Base-by-base conservation (phyloP, 192 early-diverging fungal genomes). In the Mortierella antarctica region DNA sequence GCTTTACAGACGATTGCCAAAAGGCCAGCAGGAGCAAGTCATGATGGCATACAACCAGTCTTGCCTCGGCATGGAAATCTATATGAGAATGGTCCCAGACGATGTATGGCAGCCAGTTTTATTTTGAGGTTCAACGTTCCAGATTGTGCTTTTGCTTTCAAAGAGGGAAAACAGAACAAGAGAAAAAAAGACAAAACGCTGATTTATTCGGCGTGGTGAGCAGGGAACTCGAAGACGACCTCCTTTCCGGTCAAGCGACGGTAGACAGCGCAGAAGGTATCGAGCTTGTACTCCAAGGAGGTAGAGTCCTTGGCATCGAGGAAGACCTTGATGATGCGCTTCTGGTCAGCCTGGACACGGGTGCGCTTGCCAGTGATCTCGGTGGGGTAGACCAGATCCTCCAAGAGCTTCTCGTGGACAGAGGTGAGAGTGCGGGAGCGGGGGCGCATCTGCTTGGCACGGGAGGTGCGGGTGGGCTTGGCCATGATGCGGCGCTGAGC, bases 351-450 rank as follows among this genome's bases (percentile, higher is more conserved):
- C 87, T 93, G 93, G 83, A 98, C 96, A 88, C 95, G 95, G 79
- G 95, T 96, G 74, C 98, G 91, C 95, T 98, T 97, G 82, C 98
- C 98, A 67, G 97, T 93, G 84, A 99, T 99, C 88, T 99, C 98
- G 84, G 97, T 97, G 73, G 98, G 98, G 95, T 91, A 98, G 65
- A 98, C 96, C 58, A 99, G 89, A 85, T 99, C 98, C 85, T 98
- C 96, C 65, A 99, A 88, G 83, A 97, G 91, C 88, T 93, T 92
- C 88, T 97, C 95, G 91, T 99, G 96, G 73, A 99, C 98, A 58
- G 93, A 85, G 70, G 96, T 97, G 82, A 97, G 90, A 67, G 98
- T 98, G 87, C 98, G 95, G 83, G 93, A 93, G 86, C 96, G 94
- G 74, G 98, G 98, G 80, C 98, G 93, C 73, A 88, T 89, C 89